Evolutionary conservation across 2,329 filamentous ascomycete species (phyloP), one percentile per base, ranked within the genome.

Genomic region (Ascochyta fabae): DNA sequence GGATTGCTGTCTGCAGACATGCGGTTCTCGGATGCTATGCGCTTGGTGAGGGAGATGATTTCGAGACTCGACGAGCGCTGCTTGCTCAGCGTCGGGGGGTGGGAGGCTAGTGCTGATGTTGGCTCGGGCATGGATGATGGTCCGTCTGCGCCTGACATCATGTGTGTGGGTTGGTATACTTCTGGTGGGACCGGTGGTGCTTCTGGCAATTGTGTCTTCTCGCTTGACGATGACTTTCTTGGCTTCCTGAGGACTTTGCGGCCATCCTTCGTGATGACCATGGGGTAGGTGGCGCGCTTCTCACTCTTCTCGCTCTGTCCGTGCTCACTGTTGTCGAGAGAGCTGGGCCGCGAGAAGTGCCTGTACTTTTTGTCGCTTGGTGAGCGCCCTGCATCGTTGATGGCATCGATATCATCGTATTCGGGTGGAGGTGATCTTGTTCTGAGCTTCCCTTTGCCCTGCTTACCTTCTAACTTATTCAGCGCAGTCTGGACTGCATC

Each of bases 401-500:
- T 34, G 31, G 38, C 48, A 23, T 60, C 35, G 6, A 39, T 46
- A 10, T 52, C 38, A 12, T 51, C 29, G 16, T 60, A 48, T 2
- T 46, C 45, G 12, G 58, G 46, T 8, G 58, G 48, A 22, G 54
- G 48, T 9, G 48, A 51, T 48, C 53, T 51, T 19, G 42, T 47
- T 13, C 29, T 47, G 8, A 22, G 31, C 15, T 45, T 60, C 22
- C 55, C 53, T 26, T 35, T 57, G 23, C 54, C 55, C 12, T 54
- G 64, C 47, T 66, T 67, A 10, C 47, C 55, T 33, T 70, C 66
- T 9, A 70, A 48, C 22, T 56, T 64, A 6, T 61, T 42, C 6
- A 70, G 36, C 2, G 67, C 64, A 38, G 61, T 58, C 2, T 61
- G 59, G 5, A 69, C 61, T 8, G 61, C 60, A 29, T 62, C 56